A percentile compares a stretch with the other conserved stretches of the same genome.
These are phyloP conservation scores for Telfairia occidentalis DNA, from an alignment of 331 rosid genomes.

Conservation along the genomic window DNA sequence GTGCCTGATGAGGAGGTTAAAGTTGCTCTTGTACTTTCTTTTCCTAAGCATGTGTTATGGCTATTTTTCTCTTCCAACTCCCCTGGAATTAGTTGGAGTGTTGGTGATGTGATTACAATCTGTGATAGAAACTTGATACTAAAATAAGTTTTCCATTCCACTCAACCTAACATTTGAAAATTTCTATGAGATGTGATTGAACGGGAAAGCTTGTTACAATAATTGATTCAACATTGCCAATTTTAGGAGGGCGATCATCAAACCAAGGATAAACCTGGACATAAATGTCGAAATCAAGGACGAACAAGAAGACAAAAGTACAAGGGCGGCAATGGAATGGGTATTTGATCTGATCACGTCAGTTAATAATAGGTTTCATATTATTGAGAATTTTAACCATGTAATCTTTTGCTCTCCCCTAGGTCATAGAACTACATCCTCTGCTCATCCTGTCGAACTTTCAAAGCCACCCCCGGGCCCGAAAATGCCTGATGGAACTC, in stretches of 20 bases:
- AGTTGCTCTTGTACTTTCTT: neutral
- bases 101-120: neutral
- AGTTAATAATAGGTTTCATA: neutral
- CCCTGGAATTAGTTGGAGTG: neutral
- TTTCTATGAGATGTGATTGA: neutral
- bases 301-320: conserved; percentile 55
- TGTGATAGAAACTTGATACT: too few species aligned
- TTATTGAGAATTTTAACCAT: neutral
- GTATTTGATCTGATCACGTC: conserved; percentile 20
- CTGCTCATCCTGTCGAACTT: conserved; percentile 41
- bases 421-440: conserved; percentile 68
- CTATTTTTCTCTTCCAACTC: neutral
- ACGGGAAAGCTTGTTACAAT: neutral
- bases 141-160: neutral
- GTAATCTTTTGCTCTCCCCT: neutral
- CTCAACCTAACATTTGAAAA: neutral
- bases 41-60: neutral
- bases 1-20: conserved; percentile 61
- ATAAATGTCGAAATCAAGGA: conserved; percentile 49
- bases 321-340: conserved; percentile 57
- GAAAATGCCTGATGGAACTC: conserved; percentile 92
- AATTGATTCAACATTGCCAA: neutral
- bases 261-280: conserved; percentile 60
- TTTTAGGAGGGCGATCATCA: conserved; percentile 51
- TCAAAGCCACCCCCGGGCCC: conserved; percentile 96